Conservation (phyloP, 192 early-diverging fungal genomes). For the Dissophora ornata region DNA sequence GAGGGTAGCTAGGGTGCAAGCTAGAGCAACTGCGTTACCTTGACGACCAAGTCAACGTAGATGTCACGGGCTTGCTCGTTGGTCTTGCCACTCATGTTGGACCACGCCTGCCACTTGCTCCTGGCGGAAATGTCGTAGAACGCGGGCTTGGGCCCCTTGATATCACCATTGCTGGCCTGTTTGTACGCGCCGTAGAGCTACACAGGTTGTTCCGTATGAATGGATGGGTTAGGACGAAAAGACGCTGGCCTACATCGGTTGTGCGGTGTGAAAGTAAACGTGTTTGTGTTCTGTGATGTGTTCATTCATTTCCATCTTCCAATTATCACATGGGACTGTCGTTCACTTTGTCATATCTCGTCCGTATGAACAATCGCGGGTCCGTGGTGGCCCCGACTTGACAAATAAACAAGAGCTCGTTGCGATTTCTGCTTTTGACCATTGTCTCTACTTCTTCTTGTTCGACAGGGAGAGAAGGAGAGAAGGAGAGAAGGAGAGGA, state of each 20-base stretch:
- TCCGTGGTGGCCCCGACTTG: too few relatives aligned
- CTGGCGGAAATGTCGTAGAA: slow-evolving; percentile 45
- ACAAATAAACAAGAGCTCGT: too few relatives aligned
- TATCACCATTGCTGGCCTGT: slow-evolving; percentile 45
- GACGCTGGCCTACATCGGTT: neutral
- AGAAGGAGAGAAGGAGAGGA: too few relatives aligned
- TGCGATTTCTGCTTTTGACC: too few relatives aligned
- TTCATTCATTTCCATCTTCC: too few relatives aligned
- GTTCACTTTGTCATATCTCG: too few relatives aligned
- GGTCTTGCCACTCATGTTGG: slow-evolving; percentile 47
- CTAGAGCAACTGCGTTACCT: slow-evolving; percentile 19
- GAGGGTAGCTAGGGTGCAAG: too few relatives aligned
- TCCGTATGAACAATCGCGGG: too few relatives aligned
- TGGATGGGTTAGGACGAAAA: neutral
- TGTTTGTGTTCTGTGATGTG: too few relatives aligned
- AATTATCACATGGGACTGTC: too few relatives aligned
- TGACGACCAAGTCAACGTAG: slow-evolving; percentile 44
- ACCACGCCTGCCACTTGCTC: slow-evolving; percentile 56
- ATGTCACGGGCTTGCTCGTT: slow-evolving; percentile 19
- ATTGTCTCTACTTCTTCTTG: too few relatives aligned
- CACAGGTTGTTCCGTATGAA: neutral
- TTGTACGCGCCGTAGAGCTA: slow-evolving; percentile 53
- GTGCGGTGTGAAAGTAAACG: neutral
- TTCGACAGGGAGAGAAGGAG: too few relatives aligned
- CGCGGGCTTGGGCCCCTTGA: slow-evolving; percentile 30